Base-by-base conservation (phyloP, 2,329 filamentous ascomycete genomes). In the Zalaria sp. region DNA sequence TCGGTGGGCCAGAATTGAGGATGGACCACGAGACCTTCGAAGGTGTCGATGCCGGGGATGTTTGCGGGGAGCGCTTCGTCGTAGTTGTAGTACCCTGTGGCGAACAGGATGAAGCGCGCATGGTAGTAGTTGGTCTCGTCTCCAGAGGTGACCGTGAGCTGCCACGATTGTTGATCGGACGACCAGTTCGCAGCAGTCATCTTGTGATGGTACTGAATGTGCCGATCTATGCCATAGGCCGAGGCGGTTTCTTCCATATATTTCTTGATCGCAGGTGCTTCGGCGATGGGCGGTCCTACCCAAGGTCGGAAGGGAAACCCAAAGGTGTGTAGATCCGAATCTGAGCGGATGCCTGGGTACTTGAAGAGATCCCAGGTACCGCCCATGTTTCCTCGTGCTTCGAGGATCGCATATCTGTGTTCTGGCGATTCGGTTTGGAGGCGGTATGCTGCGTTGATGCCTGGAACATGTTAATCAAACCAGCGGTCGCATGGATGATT, bases 341-440 rank as follows among this genome's bases (percentile, higher is more conserved):
- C 66, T 11, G 65, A 68, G 9, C 66, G 64, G 47, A 84, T 79
- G 5, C 83, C 80, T 26, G 47, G 47, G 50, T 86, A 89, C 34
- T 70, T 73, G 64, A 86, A 89, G 2, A 87, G 62, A 51, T 81
- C 77, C 83, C 83, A 88, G 0, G 83, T 89, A 1, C 84, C 83
- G 1, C 83, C 83, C 4, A 88, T 66, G 26, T 67, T 63, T 39
- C 70, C 64, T 29, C 83, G 76, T 2, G 68, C 69, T 57, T 89
- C 83, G 10, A 88, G 68, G 26, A 89, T 73, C 8, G 72, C 67
- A 54, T 82, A 87, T 2, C 59, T 71, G 34, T 68, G 61, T 35
- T 65, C 54, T 0, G 79, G 77, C 1, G 78, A 48, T 36, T 56
- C 49, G 37, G 60, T 57, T 44, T 61, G 58, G 5, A 62, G 45